Percentiles rank a stretch among this genome's conserved stretches.
Evolutionary conservation across 768 basidiomycete genomes (phyloP).

Genomic region (Tricholoma hemisulphureum): DNA sequence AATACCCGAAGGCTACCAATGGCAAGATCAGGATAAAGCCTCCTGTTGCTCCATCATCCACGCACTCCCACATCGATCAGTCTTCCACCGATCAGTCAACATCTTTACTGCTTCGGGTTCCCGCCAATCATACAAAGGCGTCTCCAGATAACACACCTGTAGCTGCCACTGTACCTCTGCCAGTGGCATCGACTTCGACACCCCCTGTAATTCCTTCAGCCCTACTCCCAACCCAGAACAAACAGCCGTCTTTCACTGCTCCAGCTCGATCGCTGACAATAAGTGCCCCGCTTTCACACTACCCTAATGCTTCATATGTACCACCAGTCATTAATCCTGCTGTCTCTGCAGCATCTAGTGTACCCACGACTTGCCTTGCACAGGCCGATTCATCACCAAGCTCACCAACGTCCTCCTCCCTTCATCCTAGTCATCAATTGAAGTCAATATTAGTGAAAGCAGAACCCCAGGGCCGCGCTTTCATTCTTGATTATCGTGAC

Average conservation of each 20-base stretch:
- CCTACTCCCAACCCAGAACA: slow-evolving; percentile 14
- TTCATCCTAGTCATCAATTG: slow-evolving; percentile 45
- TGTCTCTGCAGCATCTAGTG: slow-evolving; percentile 17
- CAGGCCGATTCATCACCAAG: slow-evolving; percentile 33
- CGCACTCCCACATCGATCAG: slow-evolving; percentile 11
- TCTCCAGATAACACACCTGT: slow-evolving; percentile 19
- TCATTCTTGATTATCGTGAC: slow-evolving; percentile 62
- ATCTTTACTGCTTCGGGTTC: slow-evolving; percentile 38
- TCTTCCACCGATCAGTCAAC: slow-evolving; percentile 15
- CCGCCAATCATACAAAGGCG: slow-evolving; percentile 20
- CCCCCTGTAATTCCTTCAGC: slow-evolving; percentile 24
- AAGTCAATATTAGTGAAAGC: slow-evolving; percentile 52
- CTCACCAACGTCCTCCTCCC: slow-evolving; percentile 38
- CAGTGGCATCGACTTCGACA: slow-evolving; percentile 21
- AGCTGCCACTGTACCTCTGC: slow-evolving; percentile 16
- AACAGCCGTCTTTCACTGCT: slow-evolving; percentile 26
- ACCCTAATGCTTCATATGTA: slow-evolving; percentile 55
- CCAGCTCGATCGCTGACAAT: slow-evolving; percentile 32
- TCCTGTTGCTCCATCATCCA: slow-evolving; percentile 33
- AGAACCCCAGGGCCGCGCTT: slow-evolving; percentile 56
- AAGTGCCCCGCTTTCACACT: slow-evolving; percentile 43
- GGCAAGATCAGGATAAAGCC: slow-evolving; percentile 76
- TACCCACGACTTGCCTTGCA: slow-evolving; percentile 22
- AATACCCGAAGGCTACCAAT: slow-evolving; percentile 53
- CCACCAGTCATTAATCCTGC: slow-evolving; percentile 28